Base-by-base conservation (phyloP, 371 early-diverging fungal genomes). In the Rhizomucor pusillus region DNA sequence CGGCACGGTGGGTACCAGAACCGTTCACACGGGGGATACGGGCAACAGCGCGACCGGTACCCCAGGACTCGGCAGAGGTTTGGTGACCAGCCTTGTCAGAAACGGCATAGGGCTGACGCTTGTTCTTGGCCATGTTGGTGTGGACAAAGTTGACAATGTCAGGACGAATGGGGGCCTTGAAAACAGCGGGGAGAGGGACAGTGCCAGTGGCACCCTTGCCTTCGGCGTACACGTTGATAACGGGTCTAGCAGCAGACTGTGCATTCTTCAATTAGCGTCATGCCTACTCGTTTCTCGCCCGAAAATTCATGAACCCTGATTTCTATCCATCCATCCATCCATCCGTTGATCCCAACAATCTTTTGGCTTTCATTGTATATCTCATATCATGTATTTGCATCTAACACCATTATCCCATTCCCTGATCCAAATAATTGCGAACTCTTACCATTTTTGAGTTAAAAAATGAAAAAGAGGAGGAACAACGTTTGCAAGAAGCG, bases 11-110 rank as follows among this genome's bases (percentile, higher is more conserved):
- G 62, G 99, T 99, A 84, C 99, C 99, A 62, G 93, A 87, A 69
- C 99, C 99, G 61, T 87, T 85, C 56, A 99, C 99, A 86, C 99
- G 94, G 65, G 99, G 99, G 71, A 99, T 99, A 95, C 99, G 95
- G 52, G 99, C 98, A 70, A 99, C 96, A 70, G 99, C 99, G 84
- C 99, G 95, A 91, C 95, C 96, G 52, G 98, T 99, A 86, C 99
- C 99, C 99, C 99, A 99, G 60, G 99, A 98, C 78, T 93, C 95
- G 60, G 99, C 99, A 59, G 98, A 97, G 75, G 99, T 99, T 85
- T 99, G 98, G 82, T 98, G 97, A 85, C 99, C 99, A 75, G 99
- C 99, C 81, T 92, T 88, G 73, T 86, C 87, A 69, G 90, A 90
- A 65, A 97, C 99, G 62, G 99, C 90, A 83, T 99, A 99, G 58